Conservation (phyloP, 2,329 filamentous ascomycete species). For the Blumeria graminis region DNA sequence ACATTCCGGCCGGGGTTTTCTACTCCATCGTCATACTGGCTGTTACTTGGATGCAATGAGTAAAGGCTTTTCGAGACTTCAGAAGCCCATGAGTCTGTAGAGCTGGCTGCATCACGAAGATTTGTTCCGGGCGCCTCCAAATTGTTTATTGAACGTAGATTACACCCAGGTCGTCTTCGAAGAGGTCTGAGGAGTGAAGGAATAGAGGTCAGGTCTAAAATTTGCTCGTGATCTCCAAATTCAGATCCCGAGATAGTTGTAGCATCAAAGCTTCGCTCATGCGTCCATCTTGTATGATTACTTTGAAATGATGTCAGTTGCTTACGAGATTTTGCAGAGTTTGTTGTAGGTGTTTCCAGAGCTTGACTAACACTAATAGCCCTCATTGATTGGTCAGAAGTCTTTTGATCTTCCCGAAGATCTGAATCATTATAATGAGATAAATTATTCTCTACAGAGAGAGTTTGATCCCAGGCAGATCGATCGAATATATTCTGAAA, state of each 20-base stretch:
- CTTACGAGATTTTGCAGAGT: no score
- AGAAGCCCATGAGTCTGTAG: conserved; percentile 32
- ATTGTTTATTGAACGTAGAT: conserved; percentile 38
- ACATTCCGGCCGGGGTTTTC: background rate
- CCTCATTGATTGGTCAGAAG: no score
- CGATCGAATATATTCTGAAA: no score
- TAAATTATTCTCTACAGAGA: conserved; percentile 15
- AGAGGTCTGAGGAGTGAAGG: conserved; percentile 36
- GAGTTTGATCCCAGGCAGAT: conserved; percentile 11
- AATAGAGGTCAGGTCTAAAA: conserved; percentile 21
- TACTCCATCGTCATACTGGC: background rate
- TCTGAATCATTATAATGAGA: conserved; percentile 10
- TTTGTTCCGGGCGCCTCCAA: conserved; percentile 33
- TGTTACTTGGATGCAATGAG: conserved; percentile 15
- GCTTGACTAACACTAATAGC: no score
- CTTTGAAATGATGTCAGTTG: conserved; percentile 28
- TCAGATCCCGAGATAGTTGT: conserved; percentile 30
- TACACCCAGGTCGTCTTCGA: conserved; percentile 48
- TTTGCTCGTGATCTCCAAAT: conserved; percentile 21
- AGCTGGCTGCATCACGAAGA: conserved; percentile 27
- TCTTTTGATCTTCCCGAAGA: background rate
- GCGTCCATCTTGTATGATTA: conserved; percentile 24
- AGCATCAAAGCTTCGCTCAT: conserved; percentile 35
- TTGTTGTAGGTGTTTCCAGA: no score
- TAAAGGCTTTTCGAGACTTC: conserved; percentile 36